Evolutionary conservation across 108 stramenopile species (phyloP).

Genomic region (Cyclotella kingstonii): DNA sequence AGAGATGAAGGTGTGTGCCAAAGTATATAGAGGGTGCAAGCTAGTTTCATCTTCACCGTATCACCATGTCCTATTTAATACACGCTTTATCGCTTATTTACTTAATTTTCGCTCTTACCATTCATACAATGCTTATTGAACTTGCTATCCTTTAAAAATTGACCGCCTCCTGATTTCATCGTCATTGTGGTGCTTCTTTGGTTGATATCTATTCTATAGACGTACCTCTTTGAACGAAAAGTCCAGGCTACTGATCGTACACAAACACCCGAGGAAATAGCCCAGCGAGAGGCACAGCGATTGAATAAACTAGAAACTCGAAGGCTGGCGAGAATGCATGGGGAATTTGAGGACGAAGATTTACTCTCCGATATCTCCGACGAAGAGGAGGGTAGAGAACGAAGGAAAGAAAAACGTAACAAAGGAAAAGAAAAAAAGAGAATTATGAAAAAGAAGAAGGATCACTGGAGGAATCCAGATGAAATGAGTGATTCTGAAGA

Average conservation of each 20-base stretch:
- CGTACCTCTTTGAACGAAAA: slow-evolving; percentile 74
- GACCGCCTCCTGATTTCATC: too few species aligned
- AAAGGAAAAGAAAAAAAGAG: slow-evolving; percentile 13
- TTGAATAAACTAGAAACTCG: slow-evolving; percentile 88
- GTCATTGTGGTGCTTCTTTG: too few species aligned
- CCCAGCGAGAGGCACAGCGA: slow-evolving; percentile 87
- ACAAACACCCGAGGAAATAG: slow-evolving; percentile 93
- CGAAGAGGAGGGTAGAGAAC: slow-evolving; percentile 38
- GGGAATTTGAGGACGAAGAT: slow-evolving; percentile 85
- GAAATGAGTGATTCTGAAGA: slow-evolving; percentile 71
- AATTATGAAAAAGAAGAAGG: slow-evolving; percentile 29
- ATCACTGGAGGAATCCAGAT: slow-evolving; percentile 46
- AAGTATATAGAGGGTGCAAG: neutral
- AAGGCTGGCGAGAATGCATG: slow-evolving; percentile 89
- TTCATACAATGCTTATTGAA: neutral
- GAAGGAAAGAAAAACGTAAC: slow-evolving; percentile 15
- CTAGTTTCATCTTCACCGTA: too few species aligned
- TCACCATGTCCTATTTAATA: neutral
- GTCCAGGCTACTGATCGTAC: slow-evolving; percentile 91
- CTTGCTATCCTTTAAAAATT: too few species aligned
- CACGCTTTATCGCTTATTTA: neutral
- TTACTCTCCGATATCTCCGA: slow-evolving; percentile 81
- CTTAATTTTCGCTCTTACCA: neutral
- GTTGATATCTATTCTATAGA: too few species aligned
- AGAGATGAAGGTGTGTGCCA: slow-evolving; percentile 58